phyloP scores from a whole-genome alignment of 805 yeast species.

The Saturnispora dispora region DNA sequence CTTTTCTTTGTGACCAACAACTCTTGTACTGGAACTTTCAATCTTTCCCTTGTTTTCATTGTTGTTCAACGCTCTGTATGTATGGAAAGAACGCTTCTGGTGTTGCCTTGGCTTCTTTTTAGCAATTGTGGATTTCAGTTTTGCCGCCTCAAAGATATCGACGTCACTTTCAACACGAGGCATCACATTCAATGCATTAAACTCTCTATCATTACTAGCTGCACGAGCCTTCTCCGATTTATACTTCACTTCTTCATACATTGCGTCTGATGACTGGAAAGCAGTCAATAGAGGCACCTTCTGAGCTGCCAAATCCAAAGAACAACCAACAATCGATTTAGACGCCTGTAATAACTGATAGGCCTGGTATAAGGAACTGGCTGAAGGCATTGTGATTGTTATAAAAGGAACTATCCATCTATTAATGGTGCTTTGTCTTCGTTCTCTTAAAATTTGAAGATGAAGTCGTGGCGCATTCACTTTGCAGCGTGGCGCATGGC shows the following conservation, averaged over 20 bases:
- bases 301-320: constrained; percentile 10
- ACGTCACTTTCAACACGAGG: constrained; percentile 11
- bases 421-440: neutral
- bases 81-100: constrained; percentile 12
- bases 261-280: constrained; percentile 18
- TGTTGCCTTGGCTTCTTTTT: neutral
- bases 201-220: constrained; percentile 12
- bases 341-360: constrained; percentile 23
- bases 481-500: neutral
- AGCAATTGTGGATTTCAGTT: constrained; percentile 21
- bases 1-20: constrained; percentile 27
- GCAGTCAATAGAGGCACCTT: constrained; percentile 19
- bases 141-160: constrained; percentile 29
- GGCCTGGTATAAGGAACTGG: constrained; percentile 21
- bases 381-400: constrained; percentile 15
- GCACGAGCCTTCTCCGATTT: constrained; percentile 21
- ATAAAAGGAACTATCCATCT: neutral
- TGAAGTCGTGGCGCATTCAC: neutral
- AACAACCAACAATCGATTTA: constrained; percentile 20
- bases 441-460: neutral
- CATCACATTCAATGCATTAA: constrained; percentile 10
- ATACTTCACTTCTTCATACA: constrained; percentile 21
- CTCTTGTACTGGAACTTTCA: constrained; percentile 3
- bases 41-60: neutral
- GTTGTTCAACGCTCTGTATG: constrained; percentile 2